phyloP scores from a whole-genome alignment of 1,284 basidiomycete species.

The Phylloporus sp. region DNA sequence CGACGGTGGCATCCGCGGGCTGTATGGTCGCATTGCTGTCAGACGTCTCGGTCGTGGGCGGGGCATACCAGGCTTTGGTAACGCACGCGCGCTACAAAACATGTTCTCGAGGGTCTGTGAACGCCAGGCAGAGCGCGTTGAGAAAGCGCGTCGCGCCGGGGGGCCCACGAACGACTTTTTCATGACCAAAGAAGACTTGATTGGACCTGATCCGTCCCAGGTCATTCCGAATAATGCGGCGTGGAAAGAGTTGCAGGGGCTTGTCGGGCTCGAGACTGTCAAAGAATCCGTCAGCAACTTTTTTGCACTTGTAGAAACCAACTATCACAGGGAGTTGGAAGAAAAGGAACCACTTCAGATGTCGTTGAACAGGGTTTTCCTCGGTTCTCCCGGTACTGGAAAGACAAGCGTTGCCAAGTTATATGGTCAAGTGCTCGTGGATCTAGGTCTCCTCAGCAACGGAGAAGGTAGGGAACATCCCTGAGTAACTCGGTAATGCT shows the following conservation, averaged over 20 bases:
- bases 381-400: constrained; percentile 72
- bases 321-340: constrained; percentile 65
- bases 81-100: constrained; percentile 65
- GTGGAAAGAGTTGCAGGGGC: constrained; percentile 60
- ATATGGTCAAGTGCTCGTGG: constrained; percentile 67
- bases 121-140: constrained; percentile 58
- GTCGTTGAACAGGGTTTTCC: constrained; percentile 68
- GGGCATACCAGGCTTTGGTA: constrained; percentile 66
- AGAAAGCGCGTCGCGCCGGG: constrained; percentile 49
- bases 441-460: constrained; percentile 67
- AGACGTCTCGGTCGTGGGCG: constrained; percentile 63
- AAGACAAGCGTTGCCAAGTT: constrained; percentile 73
- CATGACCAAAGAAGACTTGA: constrained; percentile 59
- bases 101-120: constrained; percentile 53
- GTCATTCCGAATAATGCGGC: constrained; percentile 55
- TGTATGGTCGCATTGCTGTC: constrained; percentile 63
- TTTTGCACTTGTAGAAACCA: constrained; percentile 54
- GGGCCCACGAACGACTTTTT: constrained; percentile 55
- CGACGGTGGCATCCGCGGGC: constrained; percentile 59
- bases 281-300: constrained; percentile 63
- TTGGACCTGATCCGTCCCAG: constrained; percentile 67
- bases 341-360: constrained; percentile 61
- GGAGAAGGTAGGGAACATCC: constrained; percentile 62
- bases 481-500: neutral
- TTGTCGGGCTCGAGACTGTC: constrained; percentile 64